Base-by-base conservation (phyloP, 441 rosid genomes). In the Gossypium davidsonii region DNA sequence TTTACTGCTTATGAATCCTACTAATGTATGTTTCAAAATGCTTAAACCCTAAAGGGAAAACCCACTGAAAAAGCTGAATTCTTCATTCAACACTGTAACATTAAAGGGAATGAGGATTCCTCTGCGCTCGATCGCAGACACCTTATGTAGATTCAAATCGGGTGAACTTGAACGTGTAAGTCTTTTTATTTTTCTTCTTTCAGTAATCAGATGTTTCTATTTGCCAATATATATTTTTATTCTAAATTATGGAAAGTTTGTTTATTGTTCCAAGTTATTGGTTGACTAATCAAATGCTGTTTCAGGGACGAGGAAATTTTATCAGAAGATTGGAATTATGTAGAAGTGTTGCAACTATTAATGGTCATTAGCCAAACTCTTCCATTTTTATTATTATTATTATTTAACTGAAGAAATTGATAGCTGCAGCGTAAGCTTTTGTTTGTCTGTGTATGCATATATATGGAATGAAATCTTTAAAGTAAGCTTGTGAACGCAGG, bases 271-370 rank as follows among this genome's bases (percentile, higher is more conserved):
- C 17, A 18, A 34, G 4, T 10, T 63, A 28, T 2, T 79, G 59
- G 14, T 34, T 70, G 17, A 58, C 49, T 31, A 21, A 57, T 66
- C 63, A 9, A 42, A 67, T 74, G 56, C 69, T 62, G 71, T 20
- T 77, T 37, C 76, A 89, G 97, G 81, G 77, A 53, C 72, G 39
- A 78, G 77, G 58, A 73, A 80, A 78, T 71, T 62, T 75, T 23
- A 78, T 59, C 11, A 70, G 53, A 15, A 77, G 82, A 18, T n/a
- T 42, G 48, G 76, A 77, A 62, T 76, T 74, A 46, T 78, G 57
- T 67, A 81, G 84, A 75, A 73, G 84, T 71, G 62, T 87, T 66
- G 59, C 86, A 6, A 83, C 89, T 55, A 23, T 66, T 8, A 66
- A n/a, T 66, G 77, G 77, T 74, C 39, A 18, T 52, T 31, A 53